Percentiles rank a stretch among this genome's conserved stretches.
Conservation (phyloP, 2,329 filamentous ascomycete genomes). For the Seiridium unicorne region DNA sequence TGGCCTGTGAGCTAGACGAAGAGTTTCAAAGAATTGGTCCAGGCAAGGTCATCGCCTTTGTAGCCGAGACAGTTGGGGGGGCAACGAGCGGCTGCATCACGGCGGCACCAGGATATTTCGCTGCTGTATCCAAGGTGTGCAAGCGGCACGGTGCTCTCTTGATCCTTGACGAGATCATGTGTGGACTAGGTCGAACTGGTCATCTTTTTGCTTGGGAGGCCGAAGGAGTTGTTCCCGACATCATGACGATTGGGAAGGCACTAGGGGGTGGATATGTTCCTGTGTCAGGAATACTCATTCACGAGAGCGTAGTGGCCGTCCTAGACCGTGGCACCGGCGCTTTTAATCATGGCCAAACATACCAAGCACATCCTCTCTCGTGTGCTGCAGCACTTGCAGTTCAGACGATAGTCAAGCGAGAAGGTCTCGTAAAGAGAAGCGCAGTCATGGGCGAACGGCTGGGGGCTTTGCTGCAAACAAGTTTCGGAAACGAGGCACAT, state of each 20-base stretch:
- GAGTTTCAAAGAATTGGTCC: slow-evolving; percentile 62
- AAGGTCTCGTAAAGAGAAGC: slow-evolving; percentile 34
- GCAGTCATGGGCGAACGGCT: slow-evolving; percentile 29
- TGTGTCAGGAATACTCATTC: slow-evolving; percentile 58
- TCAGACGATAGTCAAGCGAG: slow-evolving; percentile 34
- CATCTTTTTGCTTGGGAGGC: slow-evolving; percentile 54
- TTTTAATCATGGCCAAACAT: slow-evolving; percentile 63
- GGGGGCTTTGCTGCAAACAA: slow-evolving; percentile 26
- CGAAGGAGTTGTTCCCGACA: slow-evolving; percentile 51
- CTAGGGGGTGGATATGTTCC: slow-evolving; percentile 61
- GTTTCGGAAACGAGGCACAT: background rate
- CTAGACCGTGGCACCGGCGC: slow-evolving; percentile 38
- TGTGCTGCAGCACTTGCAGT: slow-evolving; percentile 40
- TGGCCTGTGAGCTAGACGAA: slow-evolving; percentile 60
- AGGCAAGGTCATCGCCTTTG: slow-evolving; percentile 62
- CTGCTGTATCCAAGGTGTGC: slow-evolving; percentile 62
- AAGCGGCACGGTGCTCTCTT: slow-evolving; percentile 64
- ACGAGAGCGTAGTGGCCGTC: slow-evolving; percentile 44
- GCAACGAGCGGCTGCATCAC: slow-evolving; percentile 62
- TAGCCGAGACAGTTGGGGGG: slow-evolving; percentile 67
- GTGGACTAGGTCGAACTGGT: slow-evolving; percentile 50
- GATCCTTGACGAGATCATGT: slow-evolving; percentile 67
- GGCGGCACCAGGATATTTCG: slow-evolving; percentile 60
- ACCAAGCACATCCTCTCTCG: slow-evolving; percentile 36
- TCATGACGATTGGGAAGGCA: slow-evolving; percentile 62